Base-by-base conservation (phyloP, 2,329 filamentous ascomycete species). In the Dactylellina leptospora region DNA sequence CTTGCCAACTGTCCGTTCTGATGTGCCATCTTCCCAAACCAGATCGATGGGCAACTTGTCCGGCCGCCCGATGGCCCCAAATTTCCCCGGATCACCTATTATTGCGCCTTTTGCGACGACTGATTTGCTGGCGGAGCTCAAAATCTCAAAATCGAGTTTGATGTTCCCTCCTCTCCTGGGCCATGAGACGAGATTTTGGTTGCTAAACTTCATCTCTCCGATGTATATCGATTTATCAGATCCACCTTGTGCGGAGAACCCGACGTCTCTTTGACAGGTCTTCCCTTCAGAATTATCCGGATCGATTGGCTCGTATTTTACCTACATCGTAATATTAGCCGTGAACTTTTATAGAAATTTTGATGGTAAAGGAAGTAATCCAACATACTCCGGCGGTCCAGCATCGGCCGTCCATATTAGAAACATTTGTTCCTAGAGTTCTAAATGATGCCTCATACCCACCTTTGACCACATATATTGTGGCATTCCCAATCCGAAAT, bases 171-270 rank as follows among this genome's bases (percentile, higher is more conserved):
- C 45, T 28, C 28, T 1, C 20, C 28, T 25, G 20, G 45, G 20
- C 20, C 11, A 23, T 40, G 45, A 48, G 13, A 48, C 4, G 10
- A 48, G 20, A 8, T 48, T 28, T 25, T 28, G 8, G 20, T 25
- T 27, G 45, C 45, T 48, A 25, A 48, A 48, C 18, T 28, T 48
- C n/a, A 48, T 10, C 22, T 48, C 45, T 2, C 45, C 45, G 28
- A 48, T 25, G 23, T 48, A 48, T 11, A 48, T 16, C 11, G 45
- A 23, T 5, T 25, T 9, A 3, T 25, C 10, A 6, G 22, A 25
- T 23, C 45, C 45, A 13, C 45, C 45, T n/a, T 25, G 5, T 13
- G 22, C 45, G 6, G 45, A 20, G 23, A 48, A 48, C 3, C 20
- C 18, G 16, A 48, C 6, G 16, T 3, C 11, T 4, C 18, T 28